These are phyloP conservation scores for Chaetomiaceae sp. DNA, from an alignment of 2,329 filamentous ascomycete genomes.

Conservation along the genomic window DNA sequence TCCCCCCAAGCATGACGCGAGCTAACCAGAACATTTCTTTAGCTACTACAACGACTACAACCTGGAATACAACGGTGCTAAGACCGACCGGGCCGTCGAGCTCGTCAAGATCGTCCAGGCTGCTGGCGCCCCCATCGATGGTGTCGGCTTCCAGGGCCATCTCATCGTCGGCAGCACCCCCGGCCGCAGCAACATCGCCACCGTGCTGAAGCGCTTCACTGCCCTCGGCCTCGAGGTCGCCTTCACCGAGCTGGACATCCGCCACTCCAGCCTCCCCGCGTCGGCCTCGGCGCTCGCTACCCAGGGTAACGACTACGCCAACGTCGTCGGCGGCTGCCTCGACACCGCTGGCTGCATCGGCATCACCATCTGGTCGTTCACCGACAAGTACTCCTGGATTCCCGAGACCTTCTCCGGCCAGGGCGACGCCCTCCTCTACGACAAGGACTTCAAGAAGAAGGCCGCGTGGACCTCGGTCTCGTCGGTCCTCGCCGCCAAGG, in stretches of 20 bases:
- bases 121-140: slow-evolving; percentile 54
- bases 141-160: slow-evolving; percentile 59
- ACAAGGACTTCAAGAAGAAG: slow-evolving; percentile 36
- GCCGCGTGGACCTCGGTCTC: slow-evolving; percentile 36
- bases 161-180: slow-evolving; percentile 52
- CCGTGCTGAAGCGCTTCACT: slow-evolving; percentile 47
- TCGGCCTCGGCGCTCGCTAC: slow-evolving; percentile 36
- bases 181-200: slow-evolving; percentile 38
- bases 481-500: slow-evolving; percentile 32
- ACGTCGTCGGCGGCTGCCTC: slow-evolving; percentile 34
- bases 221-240: slow-evolving; percentile 52
- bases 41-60: slow-evolving; percentile 54
- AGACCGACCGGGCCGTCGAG: slow-evolving; percentile 40
- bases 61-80: slow-evolving; percentile 49
- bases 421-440: slow-evolving; percentile 37
- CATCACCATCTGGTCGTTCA: slow-evolving; percentile 40
- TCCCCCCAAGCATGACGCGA: no score
- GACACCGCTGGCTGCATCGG: slow-evolving; percentile 36
- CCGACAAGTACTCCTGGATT: slow-evolving; percentile 40
- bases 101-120: slow-evolving; percentile 43
- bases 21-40: background rate
- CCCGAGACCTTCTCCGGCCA: slow-evolving; percentile 34
- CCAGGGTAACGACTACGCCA: slow-evolving; percentile 44
- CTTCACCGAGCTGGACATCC: slow-evolving; percentile 58
- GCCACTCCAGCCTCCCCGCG: slow-evolving; percentile 39